Conservation (phyloP, 2,329 filamentous ascomycete genomes). For the Cryphonectria naterciae region DNA sequence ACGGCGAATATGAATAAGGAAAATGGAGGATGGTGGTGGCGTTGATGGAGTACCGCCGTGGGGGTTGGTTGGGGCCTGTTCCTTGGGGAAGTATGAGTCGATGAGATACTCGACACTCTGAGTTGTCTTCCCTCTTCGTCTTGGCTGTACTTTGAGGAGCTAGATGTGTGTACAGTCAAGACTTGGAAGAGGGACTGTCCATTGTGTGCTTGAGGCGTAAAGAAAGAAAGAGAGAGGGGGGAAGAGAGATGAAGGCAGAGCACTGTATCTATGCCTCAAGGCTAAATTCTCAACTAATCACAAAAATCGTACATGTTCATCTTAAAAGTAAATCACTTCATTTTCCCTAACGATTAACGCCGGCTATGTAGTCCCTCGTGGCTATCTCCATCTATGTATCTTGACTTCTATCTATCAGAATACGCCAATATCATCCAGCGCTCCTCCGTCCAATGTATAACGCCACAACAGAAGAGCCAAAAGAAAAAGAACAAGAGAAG, state of each 20-base stretch:
- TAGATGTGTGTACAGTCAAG: neutral
- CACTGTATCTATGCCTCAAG: neutral
- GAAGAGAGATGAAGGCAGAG: neutral
- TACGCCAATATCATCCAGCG: neutral
- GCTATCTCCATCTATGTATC: neutral
- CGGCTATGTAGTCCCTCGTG: neutral
- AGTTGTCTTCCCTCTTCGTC: neutral
- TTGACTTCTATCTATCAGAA: neutral
- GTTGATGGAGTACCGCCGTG: neutral
- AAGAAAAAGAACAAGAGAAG: neutral
- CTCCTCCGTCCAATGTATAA: neutral
- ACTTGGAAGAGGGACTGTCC: neutral
- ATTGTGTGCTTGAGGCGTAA: neutral
- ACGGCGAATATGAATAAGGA: neutral
- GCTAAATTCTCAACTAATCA: neutral
- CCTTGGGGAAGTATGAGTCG: neutral
- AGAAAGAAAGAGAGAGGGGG: neutral
- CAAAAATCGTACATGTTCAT: neutral
- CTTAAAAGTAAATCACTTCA: neutral
- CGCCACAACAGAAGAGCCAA: neutral
- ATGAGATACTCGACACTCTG: neutral
- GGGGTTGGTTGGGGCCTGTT: too few species aligned
- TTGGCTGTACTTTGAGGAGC: neutral
- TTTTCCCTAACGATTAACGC: neutral
- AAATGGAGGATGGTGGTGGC: neutral